Evolutionary conservation across 805 yeast genomes (phyloP), one percentile per base, ranked within the genome.

Genomic region (Candida sakaeoensis): DNA sequence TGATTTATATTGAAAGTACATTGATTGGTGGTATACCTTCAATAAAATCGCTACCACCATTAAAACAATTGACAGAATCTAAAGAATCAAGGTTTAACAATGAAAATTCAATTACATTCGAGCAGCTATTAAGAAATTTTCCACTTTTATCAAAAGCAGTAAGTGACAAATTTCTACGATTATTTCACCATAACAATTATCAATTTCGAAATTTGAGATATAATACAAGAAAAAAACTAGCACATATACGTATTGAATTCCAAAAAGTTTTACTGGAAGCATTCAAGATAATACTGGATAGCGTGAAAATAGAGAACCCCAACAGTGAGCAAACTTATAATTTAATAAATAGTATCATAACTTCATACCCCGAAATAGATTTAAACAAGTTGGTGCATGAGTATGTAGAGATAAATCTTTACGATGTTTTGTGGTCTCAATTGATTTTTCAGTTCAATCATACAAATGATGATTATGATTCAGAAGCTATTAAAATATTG

Each of bases 381-480:
- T 59, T 79, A 46, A 75, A 68, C 47, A 68, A 67, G 42, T 65
- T 79, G 33, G 67, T 88, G 2, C 82, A 80, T 50, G 79, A 78
- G 40, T 86, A 86, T 49, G 80, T 86, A 12, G 96, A 90, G 50
- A 50, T 71, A 44, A 79, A 80, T 41, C 57, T 87, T 23, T 83
- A 79, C 50, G 84, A 78, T 46, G 76, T 74, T 44, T 54, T 88
- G 5, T 85, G 95, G 93, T 48, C 62, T 19, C 72, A 63, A 42
- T 44, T 68, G 8, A 47, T 61, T 1, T 58, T 49, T 41, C 74
- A 66, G 45, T 65, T 60, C 48, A 48, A 60, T 48, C 46, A 33
- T 15, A 40, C 58, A 6, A 54, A 57, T 33, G 56, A 48, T 12
- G 57, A 50, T 3, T 48, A 44, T 27, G 64, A 54, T 36, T 42